phyloP scores from a whole-genome alignment of 192 early-diverging fungal genomes.

The Backusella westeae region DNA sequence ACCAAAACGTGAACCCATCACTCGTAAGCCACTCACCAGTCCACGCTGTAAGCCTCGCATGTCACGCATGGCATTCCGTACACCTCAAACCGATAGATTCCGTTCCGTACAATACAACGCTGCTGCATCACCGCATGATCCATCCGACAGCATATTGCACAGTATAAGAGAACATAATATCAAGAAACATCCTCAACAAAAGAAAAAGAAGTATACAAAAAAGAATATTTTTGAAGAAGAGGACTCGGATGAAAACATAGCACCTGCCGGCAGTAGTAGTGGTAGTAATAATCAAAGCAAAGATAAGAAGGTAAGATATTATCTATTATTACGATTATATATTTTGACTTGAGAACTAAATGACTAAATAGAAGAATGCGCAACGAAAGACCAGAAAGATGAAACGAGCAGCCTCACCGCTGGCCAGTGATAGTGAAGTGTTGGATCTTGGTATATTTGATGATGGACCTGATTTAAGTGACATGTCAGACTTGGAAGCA shows the following conservation, averaged over 20 bases:
- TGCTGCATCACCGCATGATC: not conserved
- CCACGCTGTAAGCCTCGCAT: not conserved
- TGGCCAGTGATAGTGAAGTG: slow-evolving; percentile 10
- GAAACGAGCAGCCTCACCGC: not conserved
- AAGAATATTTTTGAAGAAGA: not conserved
- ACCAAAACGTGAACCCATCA: slow-evolving; percentile 9
- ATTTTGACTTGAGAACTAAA: not conserved
- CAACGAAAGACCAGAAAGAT: not conserved
- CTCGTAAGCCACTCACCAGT: slow-evolving; percentile 8
- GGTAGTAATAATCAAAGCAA: not conserved
- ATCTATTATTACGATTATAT: not conserved
- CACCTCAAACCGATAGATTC: slow-evolving; percentile 15
- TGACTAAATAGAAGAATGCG: not conserved
- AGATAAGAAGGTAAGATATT: not conserved
- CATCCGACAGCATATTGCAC: slow-evolving; percentile 2
- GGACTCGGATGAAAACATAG: not conserved
- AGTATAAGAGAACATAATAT: slow-evolving; percentile 12
- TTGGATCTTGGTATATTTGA: slow-evolving; percentile 27
- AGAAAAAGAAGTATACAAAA: not conserved
- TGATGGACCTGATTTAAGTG: slow-evolving; percentile 31
- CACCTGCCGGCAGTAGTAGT: not conserved
- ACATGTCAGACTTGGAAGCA: slow-evolving; percentile 27
- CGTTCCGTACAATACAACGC: not conserved
- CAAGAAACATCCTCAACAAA: not conserved
- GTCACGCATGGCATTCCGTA: slow-evolving; percentile 9